Evolutionary conservation across 495 filamentous ascomycete species (phyloP).

Genomic region (Aspergillus leporis): DNA sequence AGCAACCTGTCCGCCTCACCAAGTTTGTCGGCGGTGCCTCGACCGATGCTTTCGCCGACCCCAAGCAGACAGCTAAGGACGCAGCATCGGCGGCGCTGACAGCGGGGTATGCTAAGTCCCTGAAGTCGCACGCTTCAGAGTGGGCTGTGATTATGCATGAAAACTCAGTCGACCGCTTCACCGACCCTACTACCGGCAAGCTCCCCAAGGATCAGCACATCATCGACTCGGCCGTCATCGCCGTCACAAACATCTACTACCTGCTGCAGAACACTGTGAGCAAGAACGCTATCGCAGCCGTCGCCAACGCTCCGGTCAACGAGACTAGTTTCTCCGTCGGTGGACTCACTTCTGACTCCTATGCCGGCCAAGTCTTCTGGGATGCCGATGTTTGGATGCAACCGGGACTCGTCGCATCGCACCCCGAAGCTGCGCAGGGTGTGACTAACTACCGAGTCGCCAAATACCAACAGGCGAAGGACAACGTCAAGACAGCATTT

Average conservation of each 20-base stretch:
- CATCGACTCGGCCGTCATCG: slow-evolving; percentile 60
- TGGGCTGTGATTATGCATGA: slow-evolving; percentile 56
- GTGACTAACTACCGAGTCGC: slow-evolving; percentile 60
- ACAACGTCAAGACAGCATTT: slow-evolving; percentile 48
- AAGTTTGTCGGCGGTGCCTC: slow-evolving; percentile 66
- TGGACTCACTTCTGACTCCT: slow-evolving; percentile 62
- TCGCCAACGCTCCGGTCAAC: slow-evolving; percentile 45
- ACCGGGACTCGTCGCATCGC: slow-evolving; percentile 58
- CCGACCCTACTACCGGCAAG: slow-evolving; percentile 55
- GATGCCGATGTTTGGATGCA: slow-evolving; percentile 71
- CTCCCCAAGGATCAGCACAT: slow-evolving; percentile 61
- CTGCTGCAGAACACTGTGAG: slow-evolving; percentile 68
- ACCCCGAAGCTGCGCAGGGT: slow-evolving; percentile 56
- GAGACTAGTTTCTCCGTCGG: slow-evolving; percentile 61
- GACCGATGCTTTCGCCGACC: slow-evolving; percentile 57
- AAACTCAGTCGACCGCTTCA: slow-evolving; percentile 63
- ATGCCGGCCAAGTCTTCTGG: slow-evolving; percentile 65
- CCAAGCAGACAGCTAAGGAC: slow-evolving; percentile 48
- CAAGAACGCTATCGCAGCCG: slow-evolving; percentile 46
- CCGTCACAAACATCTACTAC: slow-evolving; percentile 68
- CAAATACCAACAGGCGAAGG: slow-evolving; percentile 52
- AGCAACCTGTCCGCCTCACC: slow-evolving; percentile 48
- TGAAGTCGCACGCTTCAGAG: slow-evolving; percentile 52
- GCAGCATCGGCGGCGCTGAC: slow-evolving; percentile 43
- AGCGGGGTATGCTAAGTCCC: slow-evolving; percentile 48